phyloP scores from a whole-genome alignment of 2,329 filamentous ascomycete genomes.

The Aspergillus tanneri region DNA sequence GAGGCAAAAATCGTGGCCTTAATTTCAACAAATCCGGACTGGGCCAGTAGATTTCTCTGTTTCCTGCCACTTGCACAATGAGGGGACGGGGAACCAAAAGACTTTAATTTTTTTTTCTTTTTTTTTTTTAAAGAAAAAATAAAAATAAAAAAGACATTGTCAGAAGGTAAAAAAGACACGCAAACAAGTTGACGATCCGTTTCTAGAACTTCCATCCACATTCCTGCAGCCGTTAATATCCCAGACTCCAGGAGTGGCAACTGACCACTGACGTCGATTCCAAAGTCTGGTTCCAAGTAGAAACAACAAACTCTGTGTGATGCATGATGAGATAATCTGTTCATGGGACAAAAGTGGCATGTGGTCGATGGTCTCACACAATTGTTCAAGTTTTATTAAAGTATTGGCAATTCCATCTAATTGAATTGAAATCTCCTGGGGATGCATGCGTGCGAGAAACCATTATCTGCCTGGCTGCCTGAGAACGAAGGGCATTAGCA shows the following conservation, averaged over 20 bases:
- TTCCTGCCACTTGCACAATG: too few relatives aligned
- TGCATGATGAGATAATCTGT: conserved; percentile 6
- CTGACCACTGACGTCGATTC: conserved; percentile 12
- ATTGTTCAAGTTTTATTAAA: too few relatives aligned
- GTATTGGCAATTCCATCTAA: too few relatives aligned
- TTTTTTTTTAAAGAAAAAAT: background rate
- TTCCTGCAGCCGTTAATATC: background rate
- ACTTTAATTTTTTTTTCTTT: background rate
- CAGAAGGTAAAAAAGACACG: background rate
- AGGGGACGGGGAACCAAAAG: background rate
- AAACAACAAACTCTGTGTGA: background rate
- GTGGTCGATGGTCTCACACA: too few relatives aligned
- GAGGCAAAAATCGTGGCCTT: background rate
- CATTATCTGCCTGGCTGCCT: background rate
- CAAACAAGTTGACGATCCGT: background rate
- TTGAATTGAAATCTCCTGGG: too few relatives aligned
- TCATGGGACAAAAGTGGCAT: conserved; percentile 1
- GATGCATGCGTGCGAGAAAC: too few relatives aligned
- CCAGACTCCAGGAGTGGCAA: conserved; percentile 10
- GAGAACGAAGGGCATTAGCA: background rate
- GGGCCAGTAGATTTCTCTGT: too few relatives aligned
- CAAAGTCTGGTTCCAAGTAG: conserved; percentile 1
- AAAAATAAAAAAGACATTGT: too few relatives aligned
- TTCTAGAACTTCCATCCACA: conserved; percentile 15
- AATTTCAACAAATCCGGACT: background rate